Evolutionary conservation across 352 stramenopile species (phyloP), one percentile per base, ranked within the genome.

Genomic region (Globisporangium uncinulatum): DNA sequence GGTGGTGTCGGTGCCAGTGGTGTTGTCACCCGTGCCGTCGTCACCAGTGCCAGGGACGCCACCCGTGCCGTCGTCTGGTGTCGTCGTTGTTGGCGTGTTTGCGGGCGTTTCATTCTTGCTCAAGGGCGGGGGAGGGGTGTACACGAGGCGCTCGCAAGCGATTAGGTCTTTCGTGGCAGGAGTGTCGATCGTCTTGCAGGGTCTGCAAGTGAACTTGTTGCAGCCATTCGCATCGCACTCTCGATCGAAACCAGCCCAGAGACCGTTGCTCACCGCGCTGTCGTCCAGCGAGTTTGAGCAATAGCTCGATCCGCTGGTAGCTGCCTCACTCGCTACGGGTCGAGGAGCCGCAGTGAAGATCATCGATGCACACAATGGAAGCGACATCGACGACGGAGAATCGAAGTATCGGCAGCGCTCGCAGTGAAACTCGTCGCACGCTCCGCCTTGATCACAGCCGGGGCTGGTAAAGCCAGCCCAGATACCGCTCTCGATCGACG

Each of bases 221-320:
- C 49, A 54, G 4, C 49, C 49, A 6, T 37, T 15, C 3, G 9
- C 9, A 24, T 29, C 17, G 19, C 49, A 54, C 19, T 41, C 32
- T 44, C 49, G 49, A 44, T 54, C n/a, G 31, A 54, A 54, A n/a
- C 32, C 49, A 8, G 49, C 32, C 49, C 49, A 44, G 49, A 54
- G 29, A 3, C 49, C 32, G 31, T 34, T 44, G 10, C n/a, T 54
- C 31, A 44, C 17, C 4, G 32, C 37, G 29, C 14, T 37, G 6
- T 7, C 20, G n/a, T 20, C 49, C 17, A 54, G 32, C 19, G 21
- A n/a, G 6, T 44, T 19, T 1, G 49, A 44, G 49, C 49, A 54
- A 20, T 54, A 54, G 34, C 49, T 54, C 31, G 32, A 10, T 54
- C 49, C 31, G 24, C n/a, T 44, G 39, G 3, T 8, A 54, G 31